phyloP scores from a whole-genome alignment of 371 early-diverging fungal genomes.

The Lichtheimia ramosa region DNA sequence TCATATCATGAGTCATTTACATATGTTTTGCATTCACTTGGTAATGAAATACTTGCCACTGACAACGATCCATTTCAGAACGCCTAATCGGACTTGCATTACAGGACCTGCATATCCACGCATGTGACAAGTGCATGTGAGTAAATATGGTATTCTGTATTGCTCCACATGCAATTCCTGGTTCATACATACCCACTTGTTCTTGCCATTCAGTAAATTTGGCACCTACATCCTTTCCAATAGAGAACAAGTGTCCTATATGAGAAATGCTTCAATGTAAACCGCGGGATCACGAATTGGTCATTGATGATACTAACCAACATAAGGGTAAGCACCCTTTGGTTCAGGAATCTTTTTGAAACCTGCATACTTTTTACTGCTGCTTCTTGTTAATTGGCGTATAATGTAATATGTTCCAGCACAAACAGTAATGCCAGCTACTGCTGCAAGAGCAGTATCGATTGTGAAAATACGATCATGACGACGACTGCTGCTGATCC shows the following conservation, averaged over 20 bases:
- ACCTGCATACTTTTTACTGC: neutral
- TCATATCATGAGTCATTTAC: too few relatives aligned
- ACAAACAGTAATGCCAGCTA: neutral
- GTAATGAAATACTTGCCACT: neutral
- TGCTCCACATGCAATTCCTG: neutral
- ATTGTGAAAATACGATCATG: neutral
- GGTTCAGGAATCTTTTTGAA: slow-evolving; percentile 5
- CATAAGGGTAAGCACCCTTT: slow-evolving; percentile 1
- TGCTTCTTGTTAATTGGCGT: neutral
- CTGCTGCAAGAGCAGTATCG: neutral
- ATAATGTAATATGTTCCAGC: neutral
- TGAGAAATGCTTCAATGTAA: neutral
- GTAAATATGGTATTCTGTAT: neutral
- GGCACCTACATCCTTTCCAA: slow-evolving; percentile 3
- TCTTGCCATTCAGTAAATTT: slow-evolving; percentile 9
- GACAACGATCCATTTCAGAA: slow-evolving; percentile 18
- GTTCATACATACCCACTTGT: slow-evolving; percentile 4
- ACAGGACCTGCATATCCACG: slow-evolving; percentile 7
- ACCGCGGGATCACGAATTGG: neutral
- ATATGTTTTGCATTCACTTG: too few relatives aligned
- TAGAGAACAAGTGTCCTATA: slow-evolving; percentile 8
- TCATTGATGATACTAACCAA: slow-evolving; percentile 1
- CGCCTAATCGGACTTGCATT: slow-evolving; percentile 23
- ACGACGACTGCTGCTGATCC: neutral
- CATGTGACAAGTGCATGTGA: too few relatives aligned